Evolutionary conservation across 768 basidiomycete species (phyloP), one percentile per base, ranked within the genome.

Genomic region (Trametes meyenii): DNA sequence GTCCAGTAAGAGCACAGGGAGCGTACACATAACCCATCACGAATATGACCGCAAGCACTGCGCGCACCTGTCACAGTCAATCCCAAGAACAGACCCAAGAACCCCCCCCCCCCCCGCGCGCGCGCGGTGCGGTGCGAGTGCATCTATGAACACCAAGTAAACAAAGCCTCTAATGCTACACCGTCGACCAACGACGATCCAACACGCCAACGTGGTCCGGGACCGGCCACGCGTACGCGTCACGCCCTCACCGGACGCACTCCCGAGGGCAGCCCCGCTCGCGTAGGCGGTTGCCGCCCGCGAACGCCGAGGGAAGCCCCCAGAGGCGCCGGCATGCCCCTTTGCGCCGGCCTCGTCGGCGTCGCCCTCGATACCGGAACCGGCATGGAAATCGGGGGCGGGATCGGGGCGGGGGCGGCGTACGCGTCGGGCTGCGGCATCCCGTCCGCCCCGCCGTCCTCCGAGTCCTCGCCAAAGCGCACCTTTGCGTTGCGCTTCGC

Each of bases 401-500:
- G 62, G 40, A 29, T 26, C 50, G 48, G 16, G 36, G 53, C 53
- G 35, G 35, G 50, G 36, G 55, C 39, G 14, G 40, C 42, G 17
- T n/a, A 5, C 42, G 42, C 16, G 19, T 5, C 11, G 45, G 7
- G 14, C 45, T 5, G 45, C 45, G 45, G 21, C 26, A 4, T 6
- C 26, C 3, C 50, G 29, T 19, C 23, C 23, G 40, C 60, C 14
- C 52, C 61, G 23, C 60, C 61, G 38, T 49, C 59, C n/a, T n/a
- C n/a, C n/a, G n/a, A n/a, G 17, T 50, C 62, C 21, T 60, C 66
- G 23, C 49, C 64, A 49, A 69, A 69, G 42, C 66, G 65, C 55
- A 70, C 63, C 54, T 55, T 65, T 43, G 68, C 65, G 36, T 54
- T 66, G 43, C 70, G 70, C 60, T 69, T 69, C 46, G 65, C 66